Evolutionary conservation across 2,329 filamentous ascomycete genomes (phyloP).

Genomic region (Ambrosiella xylebori): DNA sequence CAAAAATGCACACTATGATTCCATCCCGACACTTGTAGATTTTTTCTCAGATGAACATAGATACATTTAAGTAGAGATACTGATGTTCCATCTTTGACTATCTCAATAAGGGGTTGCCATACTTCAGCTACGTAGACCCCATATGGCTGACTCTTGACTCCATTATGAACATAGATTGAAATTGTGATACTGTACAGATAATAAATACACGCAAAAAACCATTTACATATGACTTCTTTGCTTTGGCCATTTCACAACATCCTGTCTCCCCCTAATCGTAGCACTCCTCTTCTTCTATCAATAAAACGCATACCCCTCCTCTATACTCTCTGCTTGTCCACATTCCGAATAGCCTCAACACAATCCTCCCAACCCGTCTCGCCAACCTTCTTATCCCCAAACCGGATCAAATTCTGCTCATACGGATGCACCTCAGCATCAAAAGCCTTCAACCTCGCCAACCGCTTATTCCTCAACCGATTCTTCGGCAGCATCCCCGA

Average conservation of each 20-base stretch:
- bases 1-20: not conserved
- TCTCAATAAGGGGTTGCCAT: no score
- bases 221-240: not conserved
- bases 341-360: constrained; percentile 32
- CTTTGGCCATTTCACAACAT: not conserved
- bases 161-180: not conserved
- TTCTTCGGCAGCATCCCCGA: constrained; percentile 98
- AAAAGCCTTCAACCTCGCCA: constrained; percentile 85
- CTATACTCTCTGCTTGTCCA: constrained; percentile 34
- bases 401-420: constrained; percentile 66
- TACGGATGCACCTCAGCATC: constrained; percentile 89
- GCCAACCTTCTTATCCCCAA: constrained; percentile 42
- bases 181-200: constrained; percentile 12
- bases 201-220: constrained; percentile 12
- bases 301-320: constrained; percentile 10
- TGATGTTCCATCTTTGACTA: no score
- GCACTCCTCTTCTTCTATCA: not conserved
- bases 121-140: not conserved
- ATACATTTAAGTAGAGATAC: no score
- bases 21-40: no score
- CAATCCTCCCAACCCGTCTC: constrained; percentile 35
- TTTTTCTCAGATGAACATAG: no score
- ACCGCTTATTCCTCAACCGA: constrained; percentile 66
- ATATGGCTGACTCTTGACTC: not conserved
- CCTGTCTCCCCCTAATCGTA: not conserved